These are phyloP conservation scores for Monilinia laxa DNA, from an alignment of 2,329 filamentous ascomycete species.

Conservation along the genomic window DNA sequence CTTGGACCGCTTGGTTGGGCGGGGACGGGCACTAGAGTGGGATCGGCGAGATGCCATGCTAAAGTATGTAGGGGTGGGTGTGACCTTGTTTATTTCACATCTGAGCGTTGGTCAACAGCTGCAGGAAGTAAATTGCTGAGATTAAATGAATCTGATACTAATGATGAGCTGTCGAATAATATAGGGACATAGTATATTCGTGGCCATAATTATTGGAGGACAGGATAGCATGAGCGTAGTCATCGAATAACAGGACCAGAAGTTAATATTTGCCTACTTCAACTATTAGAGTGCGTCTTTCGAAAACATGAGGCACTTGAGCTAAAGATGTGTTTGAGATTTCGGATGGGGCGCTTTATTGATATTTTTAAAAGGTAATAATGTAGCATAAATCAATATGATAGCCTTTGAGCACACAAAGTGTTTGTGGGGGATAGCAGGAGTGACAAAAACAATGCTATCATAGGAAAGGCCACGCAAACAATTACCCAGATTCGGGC, in stretches of 20 bases:
- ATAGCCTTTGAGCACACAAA: not conserved
- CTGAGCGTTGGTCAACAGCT: constrained; percentile 1
- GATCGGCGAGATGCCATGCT: constrained; percentile 8
- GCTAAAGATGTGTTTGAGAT: not conserved
- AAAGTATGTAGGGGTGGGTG: constrained; percentile 9
- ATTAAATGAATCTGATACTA: not conserved
- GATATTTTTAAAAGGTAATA: not conserved
- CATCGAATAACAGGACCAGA: not conserved
- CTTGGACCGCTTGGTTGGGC: not conserved
- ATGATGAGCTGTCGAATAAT: constrained; percentile 14
- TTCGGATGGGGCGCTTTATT: not conserved
- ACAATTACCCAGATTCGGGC: not conserved
- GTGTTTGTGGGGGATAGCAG: not conserved
- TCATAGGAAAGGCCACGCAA: not conserved
- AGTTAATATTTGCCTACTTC: not conserved
- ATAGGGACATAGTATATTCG: constrained; percentile 7
- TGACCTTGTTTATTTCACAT: constrained; percentile 4
- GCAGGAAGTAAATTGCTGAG: not conserved
- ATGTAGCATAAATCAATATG: not conserved
- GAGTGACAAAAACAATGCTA: not conserved
- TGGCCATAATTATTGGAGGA: constrained; percentile 4
- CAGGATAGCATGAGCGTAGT: not conserved
- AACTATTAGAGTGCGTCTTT: not conserved
- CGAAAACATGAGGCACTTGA: not conserved
- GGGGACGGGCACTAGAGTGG: constrained; percentile 6